phyloP scores from a whole-genome alignment of 129 eudicot species.

The Artemisia tridentata region DNA sequence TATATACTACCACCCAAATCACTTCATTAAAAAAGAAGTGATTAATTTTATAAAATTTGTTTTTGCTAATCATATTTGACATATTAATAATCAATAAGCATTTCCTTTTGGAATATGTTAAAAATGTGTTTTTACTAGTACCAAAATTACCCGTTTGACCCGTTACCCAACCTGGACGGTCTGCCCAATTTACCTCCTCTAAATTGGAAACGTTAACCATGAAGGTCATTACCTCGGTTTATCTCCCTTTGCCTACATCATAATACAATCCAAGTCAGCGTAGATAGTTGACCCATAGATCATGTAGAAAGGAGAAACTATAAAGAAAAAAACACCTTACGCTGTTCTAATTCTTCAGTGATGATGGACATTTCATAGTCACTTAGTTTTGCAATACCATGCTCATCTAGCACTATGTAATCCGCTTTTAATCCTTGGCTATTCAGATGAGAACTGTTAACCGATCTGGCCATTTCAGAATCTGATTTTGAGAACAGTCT shows the following conservation, averaged over 20 bases:
- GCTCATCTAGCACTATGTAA: conserved; percentile 74
- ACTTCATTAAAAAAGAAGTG: no score
- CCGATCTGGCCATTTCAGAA: conserved; percentile 79
- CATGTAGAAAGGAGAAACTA: conserved; percentile 8
- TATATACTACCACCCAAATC: no score
- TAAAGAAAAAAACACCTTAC: conserved; percentile 37
- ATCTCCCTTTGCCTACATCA: conserved; percentile 60
- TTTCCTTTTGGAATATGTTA: no score
- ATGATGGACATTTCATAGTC: conserved; percentile 85
- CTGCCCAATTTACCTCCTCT: conserved; percentile 1
- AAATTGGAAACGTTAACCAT: background rate
- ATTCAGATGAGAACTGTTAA: conserved; percentile 68
- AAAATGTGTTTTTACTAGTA: no score
- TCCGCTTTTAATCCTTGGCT: conserved; percentile 73
- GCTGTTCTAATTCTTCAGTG: conserved; percentile 61
- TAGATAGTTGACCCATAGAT: conserved; percentile 7
- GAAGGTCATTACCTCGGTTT: conserved; percentile 53
- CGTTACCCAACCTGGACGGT: background rate
- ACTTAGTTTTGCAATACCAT: no score
- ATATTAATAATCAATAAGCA: no score
- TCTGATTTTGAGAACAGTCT: conserved; percentile 53
- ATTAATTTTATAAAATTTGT: no score
- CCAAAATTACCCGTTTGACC: no score
- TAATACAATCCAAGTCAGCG: conserved; percentile 23
- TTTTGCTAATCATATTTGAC: no score